These are phyloP conservation scores for Berkeleyomyces basicola DNA, from an alignment of 2,329 filamentous ascomycete species.

Conservation along the genomic window DNA sequence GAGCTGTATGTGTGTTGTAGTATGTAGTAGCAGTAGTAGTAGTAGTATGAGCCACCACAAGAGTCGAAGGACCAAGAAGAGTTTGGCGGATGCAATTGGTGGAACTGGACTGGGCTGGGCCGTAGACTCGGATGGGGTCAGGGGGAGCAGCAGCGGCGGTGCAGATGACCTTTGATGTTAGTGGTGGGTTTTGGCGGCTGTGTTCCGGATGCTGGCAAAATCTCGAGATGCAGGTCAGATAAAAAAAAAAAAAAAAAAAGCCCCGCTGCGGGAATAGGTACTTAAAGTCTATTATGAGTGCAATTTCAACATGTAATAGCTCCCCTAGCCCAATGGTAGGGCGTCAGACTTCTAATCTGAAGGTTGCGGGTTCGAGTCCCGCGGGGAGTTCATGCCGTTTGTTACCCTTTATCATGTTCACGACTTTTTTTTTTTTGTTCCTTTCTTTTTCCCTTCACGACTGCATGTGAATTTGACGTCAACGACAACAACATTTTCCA, in stretches of 20 bases:
- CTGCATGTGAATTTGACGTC: no score
- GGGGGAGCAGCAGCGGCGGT: no score
- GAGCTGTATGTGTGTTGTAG: background rate
- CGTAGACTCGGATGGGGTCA: no score
- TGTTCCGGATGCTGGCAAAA: no score
- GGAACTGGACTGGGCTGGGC: background rate
- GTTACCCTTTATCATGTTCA: background rate
- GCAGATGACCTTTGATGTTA: no score
- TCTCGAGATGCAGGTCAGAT: no score
- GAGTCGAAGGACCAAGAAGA: no score
- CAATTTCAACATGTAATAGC: background rate
- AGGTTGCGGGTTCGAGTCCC: constrained; percentile 15
- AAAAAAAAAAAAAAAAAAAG: background rate
- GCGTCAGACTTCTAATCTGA: constrained; percentile 15
- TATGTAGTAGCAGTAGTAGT: background rate
- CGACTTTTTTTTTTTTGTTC: no score
- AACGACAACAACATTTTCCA: no score
- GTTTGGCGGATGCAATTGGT: background rate
- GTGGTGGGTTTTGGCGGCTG: no score
- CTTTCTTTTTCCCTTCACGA: no score
- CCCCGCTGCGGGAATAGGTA: background rate
- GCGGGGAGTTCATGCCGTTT: constrained; percentile 10
- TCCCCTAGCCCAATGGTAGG: constrained; percentile 14
- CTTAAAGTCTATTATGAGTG: background rate
- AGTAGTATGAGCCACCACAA: no score